phyloP scores from a whole-genome alignment of 352 stramenopile species.

The Pythium dissotocum region DNA sequence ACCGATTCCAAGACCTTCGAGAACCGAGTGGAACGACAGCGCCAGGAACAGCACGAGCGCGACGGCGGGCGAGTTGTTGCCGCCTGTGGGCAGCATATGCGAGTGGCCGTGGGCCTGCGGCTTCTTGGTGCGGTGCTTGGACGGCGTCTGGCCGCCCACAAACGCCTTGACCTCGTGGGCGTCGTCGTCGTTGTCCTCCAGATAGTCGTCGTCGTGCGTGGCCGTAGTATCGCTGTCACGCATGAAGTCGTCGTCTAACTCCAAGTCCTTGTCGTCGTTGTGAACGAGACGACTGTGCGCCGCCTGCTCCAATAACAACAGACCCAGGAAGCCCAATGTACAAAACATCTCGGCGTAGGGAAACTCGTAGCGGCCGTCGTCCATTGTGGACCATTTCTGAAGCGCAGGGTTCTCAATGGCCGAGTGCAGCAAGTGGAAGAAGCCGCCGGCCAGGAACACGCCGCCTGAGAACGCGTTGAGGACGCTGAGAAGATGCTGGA shows the following conservation, averaged over 20 bases:
- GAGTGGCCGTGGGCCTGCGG: slow-evolving; percentile 27
- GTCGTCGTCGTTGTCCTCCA: slow-evolving; percentile 45
- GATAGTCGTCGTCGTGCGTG: slow-evolving; percentile 32
- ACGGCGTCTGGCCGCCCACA: slow-evolving; percentile 19
- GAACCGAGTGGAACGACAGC: slow-evolving; percentile 80
- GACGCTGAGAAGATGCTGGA: slow-evolving; percentile 38
- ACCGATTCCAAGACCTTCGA: slow-evolving; percentile 76
- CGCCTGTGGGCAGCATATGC: slow-evolving; percentile 30
- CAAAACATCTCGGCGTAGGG: slow-evolving; percentile 83
- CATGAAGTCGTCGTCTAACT: slow-evolving; percentile 35
- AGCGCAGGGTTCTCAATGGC: slow-evolving; percentile 73
- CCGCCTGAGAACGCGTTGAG: slow-evolving; percentile 74
- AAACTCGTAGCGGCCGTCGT: slow-evolving; percentile 65
- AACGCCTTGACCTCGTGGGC: slow-evolving; percentile 29
- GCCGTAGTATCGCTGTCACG: slow-evolving; percentile 37
- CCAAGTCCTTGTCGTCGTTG: slow-evolving; percentile 35
- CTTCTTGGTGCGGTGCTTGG: background rate
- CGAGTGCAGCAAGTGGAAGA: slow-evolving; percentile 73
- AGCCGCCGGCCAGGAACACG: slow-evolving; percentile 77
- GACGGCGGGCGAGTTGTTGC: slow-evolving; percentile 48
- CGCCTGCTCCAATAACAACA: slow-evolving; percentile 68
- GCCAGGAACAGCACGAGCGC: slow-evolving; percentile 76
- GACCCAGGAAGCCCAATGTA: slow-evolving; percentile 64
- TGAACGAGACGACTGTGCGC: slow-evolving; percentile 51
- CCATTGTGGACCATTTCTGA: slow-evolving; percentile 59